Conservation (phyloP, 1,284 basidiomycete genomes). For the Athelia psychrophila region DNA sequence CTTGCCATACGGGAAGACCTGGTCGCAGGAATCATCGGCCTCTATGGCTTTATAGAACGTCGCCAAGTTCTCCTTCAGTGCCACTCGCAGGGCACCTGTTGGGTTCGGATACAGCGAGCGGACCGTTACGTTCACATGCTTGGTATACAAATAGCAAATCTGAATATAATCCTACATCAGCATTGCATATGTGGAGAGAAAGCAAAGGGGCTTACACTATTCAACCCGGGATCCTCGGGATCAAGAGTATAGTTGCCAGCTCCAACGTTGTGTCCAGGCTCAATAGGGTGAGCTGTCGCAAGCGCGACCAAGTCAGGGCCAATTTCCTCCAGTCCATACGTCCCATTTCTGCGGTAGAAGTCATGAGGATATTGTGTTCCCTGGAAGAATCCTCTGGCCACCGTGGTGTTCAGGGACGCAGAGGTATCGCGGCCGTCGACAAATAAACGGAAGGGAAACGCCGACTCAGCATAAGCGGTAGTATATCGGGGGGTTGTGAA, state of each 20-base stretch:
- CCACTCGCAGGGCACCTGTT: not conserved
- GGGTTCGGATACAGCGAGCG: not conserved
- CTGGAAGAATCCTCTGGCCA: not conserved
- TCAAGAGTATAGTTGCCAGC: not conserved
- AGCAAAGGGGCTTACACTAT: not conserved
- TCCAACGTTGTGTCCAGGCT: not conserved
- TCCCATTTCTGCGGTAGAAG: not conserved
- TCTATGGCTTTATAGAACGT: not conserved
- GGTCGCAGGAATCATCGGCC: not conserved
- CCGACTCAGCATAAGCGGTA: conserved; percentile 17
- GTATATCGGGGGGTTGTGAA: conserved; percentile 18
- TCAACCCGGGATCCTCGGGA: not conserved
- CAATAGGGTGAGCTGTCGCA: not conserved
- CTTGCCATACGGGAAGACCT: not conserved
- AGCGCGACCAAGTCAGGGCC: not conserved
- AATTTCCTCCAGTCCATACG: not conserved
- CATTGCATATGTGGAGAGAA: not conserved
- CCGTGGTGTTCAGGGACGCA: not conserved
- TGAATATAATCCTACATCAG: not conserved
- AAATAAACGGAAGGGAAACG: conserved; percentile 25
- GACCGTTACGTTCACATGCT: not conserved
- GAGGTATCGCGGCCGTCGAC: not conserved
- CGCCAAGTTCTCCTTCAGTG: not conserved
- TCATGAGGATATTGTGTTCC: not conserved
- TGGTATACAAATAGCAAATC: not conserved